Base-by-base conservation (phyloP, 441 rosid genomes). In the Francoa sonchifolia region DNA sequence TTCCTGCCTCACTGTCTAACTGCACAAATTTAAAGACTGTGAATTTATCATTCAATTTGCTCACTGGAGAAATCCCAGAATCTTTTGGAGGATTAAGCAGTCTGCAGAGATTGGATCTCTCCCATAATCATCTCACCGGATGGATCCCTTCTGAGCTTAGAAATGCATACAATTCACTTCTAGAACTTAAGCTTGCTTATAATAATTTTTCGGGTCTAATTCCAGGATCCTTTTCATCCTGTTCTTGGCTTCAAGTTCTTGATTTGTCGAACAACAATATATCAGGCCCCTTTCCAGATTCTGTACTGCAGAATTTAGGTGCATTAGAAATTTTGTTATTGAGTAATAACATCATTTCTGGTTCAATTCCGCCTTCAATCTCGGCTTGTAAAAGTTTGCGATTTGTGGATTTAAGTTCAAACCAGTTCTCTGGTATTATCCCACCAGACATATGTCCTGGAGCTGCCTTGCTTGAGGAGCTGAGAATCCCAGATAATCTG, bases 251-350 rank as follows among this genome's bases (percentile, higher is more conserved):
- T 39, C 79, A 76, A 52, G 15, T 39, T 39, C 78, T 89, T 19
- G 89, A 89, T 58, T 66, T 89, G 33, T 89, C 98, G 15, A 89
- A 74, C 69, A 89, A 89, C 72, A 82, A 77, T 44, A 51, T 89
- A 39, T 65, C 98, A 0, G 97, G 97, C 22, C 69, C 75, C 33
- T 79, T 89, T 30, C 87, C 84, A 0, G 73, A 73, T 59, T 58
- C 55, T 2, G 57, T 89, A 51, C 82, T 85, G n/a, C 44, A 36
- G 36, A 76, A 58, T 18, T 72, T 89, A 1, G 68, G 69, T 6
- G 63, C 92, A 13, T 56, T 89, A 4, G 92, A 85, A 63, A 67
- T 50, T 39, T 55, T 89, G 57, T 25, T 79, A 22, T 63, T 89
- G 58, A 77, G 96, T 44, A 73, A 57, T 61, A 89, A 89, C 60